Evolutionary conservation across 768 basidiomycete species (phyloP).

Genomic region (Pleurotus eryngii): DNA sequence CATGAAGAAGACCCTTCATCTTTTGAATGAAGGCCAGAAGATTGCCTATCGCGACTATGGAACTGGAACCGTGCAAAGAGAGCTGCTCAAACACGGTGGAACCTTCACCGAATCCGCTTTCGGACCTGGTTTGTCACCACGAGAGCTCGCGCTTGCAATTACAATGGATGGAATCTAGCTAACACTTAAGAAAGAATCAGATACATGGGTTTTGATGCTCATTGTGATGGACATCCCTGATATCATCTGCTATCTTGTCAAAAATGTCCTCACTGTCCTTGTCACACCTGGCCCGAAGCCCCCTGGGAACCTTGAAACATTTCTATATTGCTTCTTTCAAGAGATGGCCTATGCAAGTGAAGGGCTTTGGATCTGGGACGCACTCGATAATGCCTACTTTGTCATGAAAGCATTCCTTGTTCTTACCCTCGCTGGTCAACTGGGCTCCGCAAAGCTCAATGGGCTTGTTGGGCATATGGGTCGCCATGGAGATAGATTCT

Average conservation of each 20-base stretch:
- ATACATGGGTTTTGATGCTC: slow-evolving; percentile 22
- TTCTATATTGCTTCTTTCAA: slow-evolving; percentile 20
- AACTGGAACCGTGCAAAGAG: slow-evolving; percentile 16
- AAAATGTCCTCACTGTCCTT: slow-evolving; percentile 19
- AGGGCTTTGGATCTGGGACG: slow-evolving; percentile 33
- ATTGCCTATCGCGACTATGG: slow-evolving; percentile 21
- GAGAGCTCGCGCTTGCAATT: slow-evolving; percentile 21
- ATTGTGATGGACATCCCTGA: slow-evolving; percentile 19
- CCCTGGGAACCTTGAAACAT: slow-evolving; percentile 25
- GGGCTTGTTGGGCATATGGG: slow-evolving; percentile 28
- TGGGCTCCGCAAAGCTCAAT: slow-evolving; percentile 32
- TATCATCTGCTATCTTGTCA: slow-evolving; percentile 15
- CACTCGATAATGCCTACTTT: slow-evolving; percentile 21
- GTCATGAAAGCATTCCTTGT: slow-evolving; percentile 16
- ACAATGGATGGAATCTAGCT: slow-evolving; percentile 27
- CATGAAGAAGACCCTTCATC: slow-evolving; percentile 16
- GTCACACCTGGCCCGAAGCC: slow-evolving; percentile 26
- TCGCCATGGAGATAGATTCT: slow-evolving; percentile 27
- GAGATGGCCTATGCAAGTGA: slow-evolving; percentile 23
- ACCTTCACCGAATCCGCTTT: slow-evolving; percentile 10
- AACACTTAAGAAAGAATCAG: slow-evolving; percentile 29
- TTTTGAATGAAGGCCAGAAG: slow-evolving; percentile 12
- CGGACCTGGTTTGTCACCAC: slow-evolving; percentile 8
- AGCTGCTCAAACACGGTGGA: slow-evolving; percentile 14
- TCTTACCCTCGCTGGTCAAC: slow-evolving; percentile 28